Percentiles rank a stretch among this genome's conserved stretches.
These are phyloP conservation scores for Sutorius australiensis DNA, from an alignment of 768 basidiomycete species.

Conservation along the genomic window DNA sequence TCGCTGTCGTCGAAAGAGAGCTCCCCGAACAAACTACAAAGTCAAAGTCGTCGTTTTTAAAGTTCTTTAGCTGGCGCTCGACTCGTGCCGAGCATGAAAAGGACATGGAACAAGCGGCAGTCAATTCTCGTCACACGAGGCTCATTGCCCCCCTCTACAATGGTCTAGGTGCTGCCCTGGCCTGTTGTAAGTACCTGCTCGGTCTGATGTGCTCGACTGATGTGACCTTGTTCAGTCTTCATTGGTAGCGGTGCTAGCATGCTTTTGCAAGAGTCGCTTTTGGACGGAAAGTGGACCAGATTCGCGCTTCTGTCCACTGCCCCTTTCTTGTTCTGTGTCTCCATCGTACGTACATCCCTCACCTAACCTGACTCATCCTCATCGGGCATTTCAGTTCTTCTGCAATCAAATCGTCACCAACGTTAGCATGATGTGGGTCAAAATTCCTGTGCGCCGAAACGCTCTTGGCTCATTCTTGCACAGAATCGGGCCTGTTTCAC, in stretches of 20 bases:
- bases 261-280: constrained; percentile 60
- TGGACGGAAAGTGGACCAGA: constrained; percentile 60
- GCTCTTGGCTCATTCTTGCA: background rate
- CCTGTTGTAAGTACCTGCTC: constrained; percentile 49
- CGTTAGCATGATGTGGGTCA: constrained; percentile 58
- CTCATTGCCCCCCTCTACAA: constrained; percentile 71
- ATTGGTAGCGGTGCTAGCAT: constrained; percentile 56
- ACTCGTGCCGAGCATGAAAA: constrained; percentile 34
- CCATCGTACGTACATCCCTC: constrained; percentile 48
- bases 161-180: constrained; percentile 64
- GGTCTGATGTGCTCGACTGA: constrained; percentile 3
- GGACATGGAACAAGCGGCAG: constrained; percentile 52
- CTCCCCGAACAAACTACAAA: background rate
- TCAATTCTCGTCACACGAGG: constrained; percentile 45
- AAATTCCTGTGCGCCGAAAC: background rate
- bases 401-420: constrained; percentile 64
- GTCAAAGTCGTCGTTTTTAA: constrained; percentile 15
- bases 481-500: constrained; percentile 79
- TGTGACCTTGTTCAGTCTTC: constrained; percentile 48
- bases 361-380: background rate
- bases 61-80: constrained; percentile 44
- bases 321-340: constrained; percentile 74
- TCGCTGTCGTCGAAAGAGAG: constrained; percentile 5
- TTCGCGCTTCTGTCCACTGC: constrained; percentile 63
- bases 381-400: constrained; percentile 54